Base-by-base conservation (phyloP, 2,329 filamentous ascomycete genomes). In the Byssoonygena ceratinophila region DNA sequence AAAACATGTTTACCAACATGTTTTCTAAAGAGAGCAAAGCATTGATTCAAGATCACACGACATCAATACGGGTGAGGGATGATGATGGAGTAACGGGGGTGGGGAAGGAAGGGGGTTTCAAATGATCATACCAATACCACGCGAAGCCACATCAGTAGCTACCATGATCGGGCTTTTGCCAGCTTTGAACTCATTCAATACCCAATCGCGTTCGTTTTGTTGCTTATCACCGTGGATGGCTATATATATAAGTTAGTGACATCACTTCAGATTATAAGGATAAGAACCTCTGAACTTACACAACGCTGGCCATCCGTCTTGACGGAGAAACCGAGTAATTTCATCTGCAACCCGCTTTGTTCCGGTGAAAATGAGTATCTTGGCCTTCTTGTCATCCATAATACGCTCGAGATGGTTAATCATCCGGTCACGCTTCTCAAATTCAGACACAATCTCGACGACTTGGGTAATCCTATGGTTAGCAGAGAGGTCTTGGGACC, bases 141-240 rank as follows among this genome's bases (percentile, higher is more conserved):
- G 92, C 69, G 92, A 97, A 76, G 92, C 92, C 75, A 98, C 92
- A 69, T 97, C 92, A 61, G 92, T 98, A 76, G 92, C 92, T 76
- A 98, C 92, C 90, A 98, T 95, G 82, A 98, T 94, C 69, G 92
- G 92, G 76, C 89, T 95, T 80, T 97, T 96, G 75, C 89, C 90
- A 60, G 87, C 87, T 83, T 97, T 98, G 83, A 98, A 98, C 73
- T 97, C 91, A 73, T 97, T 94, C 69, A 98, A 79, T 65, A 97
- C 92, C 89, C 92, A 97, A 73, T 97, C 92, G 77, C 92, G 90
- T 77, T 98, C 92, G 73, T 96, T 95, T 69, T 98, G 92, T 70
- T 96, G 90, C 79, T 97, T 97, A 76, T 97, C 92, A 68, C 92
- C 92, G 78, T 98, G 92, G 63, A 98, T 97, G 58, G 92, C 87